Evolutionary conservation across 495 filamentous ascomycete species (phyloP).

Genomic region (Daldinia loculata): DNA sequence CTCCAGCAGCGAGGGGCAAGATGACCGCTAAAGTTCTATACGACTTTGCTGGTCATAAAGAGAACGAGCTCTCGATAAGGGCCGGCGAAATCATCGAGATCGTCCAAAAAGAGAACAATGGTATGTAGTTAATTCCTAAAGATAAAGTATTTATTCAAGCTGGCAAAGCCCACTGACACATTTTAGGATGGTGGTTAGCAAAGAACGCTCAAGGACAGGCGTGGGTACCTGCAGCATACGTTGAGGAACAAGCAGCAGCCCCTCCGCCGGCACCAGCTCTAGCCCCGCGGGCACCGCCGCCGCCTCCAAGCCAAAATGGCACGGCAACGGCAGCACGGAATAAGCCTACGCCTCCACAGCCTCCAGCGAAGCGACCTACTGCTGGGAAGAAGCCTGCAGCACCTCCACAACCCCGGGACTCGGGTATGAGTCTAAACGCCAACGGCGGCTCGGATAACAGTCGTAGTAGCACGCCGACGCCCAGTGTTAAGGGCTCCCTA

Average conservation of each 20-base stretch:
- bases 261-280: constrained; percentile 65
- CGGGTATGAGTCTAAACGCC: constrained; percentile 75
- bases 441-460: constrained; percentile 73
- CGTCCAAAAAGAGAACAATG: constrained; percentile 87
- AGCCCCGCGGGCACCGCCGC: constrained; percentile 64
- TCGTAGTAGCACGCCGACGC: constrained; percentile 70
- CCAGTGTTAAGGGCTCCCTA: constrained; percentile 81
- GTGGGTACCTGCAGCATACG: constrained; percentile 93
- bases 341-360: constrained; percentile 81
- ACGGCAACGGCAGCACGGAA: constrained; percentile 60
- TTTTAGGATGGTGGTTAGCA: constrained; percentile 91
- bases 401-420: constrained; percentile 69
- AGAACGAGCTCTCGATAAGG: constrained; percentile 79
- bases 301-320: constrained; percentile 59
- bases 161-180: constrained; percentile 37
- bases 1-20: constrained; percentile 69
- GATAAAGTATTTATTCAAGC: constrained; percentile 17
- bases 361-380: constrained; percentile 86
- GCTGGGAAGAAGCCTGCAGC: constrained; percentile 71
- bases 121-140: constrained; percentile 60
- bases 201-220: constrained; percentile 77
- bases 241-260: constrained; percentile 77
- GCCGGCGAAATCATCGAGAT: constrained; percentile 84
- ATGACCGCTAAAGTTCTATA: constrained; percentile 88
- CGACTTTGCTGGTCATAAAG: constrained; percentile 80